These are phyloP conservation scores for Schwanniomyces sp. DNA, from an alignment of 805 yeast genomes.

Conservation along the genomic window DNA sequence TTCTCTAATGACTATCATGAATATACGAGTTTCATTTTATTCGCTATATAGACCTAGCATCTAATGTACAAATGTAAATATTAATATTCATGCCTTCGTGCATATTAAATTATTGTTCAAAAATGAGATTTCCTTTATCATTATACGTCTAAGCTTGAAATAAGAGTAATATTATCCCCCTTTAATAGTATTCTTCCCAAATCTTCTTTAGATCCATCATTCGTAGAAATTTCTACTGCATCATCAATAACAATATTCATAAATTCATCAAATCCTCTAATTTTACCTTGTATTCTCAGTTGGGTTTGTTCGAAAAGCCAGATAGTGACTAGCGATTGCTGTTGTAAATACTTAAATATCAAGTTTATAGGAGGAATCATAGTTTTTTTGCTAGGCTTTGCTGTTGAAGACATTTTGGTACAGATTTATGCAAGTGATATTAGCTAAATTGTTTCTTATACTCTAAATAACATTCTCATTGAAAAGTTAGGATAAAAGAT, in stretches of 20 bases:
- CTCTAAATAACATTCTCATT: not conserved
- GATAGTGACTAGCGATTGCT: conserved; percentile 73
- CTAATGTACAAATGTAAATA: not conserved
- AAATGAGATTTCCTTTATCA: not conserved
- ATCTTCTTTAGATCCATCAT: conserved; percentile 50
- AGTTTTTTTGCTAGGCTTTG: conserved; percentile 20
- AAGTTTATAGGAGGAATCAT: conserved; percentile 91
- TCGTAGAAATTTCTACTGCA: conserved; percentile 59
- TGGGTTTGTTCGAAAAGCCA: conserved; percentile 90
- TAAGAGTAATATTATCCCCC: conserved; percentile 90
- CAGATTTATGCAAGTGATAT: not conserved
- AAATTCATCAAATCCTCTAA: conserved; percentile 94
- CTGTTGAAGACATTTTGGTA: conserved; percentile 8
- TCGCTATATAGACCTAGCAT: not conserved
- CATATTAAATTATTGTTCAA: not conserved
- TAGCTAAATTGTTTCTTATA: not conserved
- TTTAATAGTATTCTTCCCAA: conserved; percentile 79
- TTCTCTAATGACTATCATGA: too few relatives aligned
- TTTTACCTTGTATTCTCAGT: conserved; percentile 74
- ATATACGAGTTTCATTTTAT: not conserved
- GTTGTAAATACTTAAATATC: conserved; percentile 82
- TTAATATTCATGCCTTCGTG: not conserved
- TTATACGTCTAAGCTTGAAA: conserved; percentile 41
- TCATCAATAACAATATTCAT: conserved; percentile 77
- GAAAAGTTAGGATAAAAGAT: not conserved